Percentiles rank a stretch among this genome's conserved stretches.
phyloP scores from a whole-genome alignment of 305 asterid genomes.

The Withania somnifera region DNA sequence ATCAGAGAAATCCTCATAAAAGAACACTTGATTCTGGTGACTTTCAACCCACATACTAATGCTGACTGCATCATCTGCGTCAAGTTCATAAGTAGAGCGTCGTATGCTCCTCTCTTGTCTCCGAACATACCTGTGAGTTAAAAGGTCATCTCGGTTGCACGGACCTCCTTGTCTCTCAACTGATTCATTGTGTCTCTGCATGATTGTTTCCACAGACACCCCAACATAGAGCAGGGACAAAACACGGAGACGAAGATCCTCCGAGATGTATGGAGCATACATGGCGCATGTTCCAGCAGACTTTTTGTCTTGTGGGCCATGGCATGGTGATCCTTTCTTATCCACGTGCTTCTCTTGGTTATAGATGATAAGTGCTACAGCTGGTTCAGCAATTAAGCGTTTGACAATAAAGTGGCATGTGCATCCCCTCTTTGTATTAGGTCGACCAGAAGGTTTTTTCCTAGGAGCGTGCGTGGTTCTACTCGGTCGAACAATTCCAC shows the following conservation, averaged over 20 bases:
- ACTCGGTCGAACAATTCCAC: conserved; percentile 88
- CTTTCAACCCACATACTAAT: conserved; percentile 64
- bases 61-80: conserved; percentile 74
- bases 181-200: conserved; percentile 87
- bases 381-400: conserved; percentile 81
- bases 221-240: conserved; percentile 81
- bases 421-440: conserved; percentile 96
- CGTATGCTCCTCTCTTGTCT: conserved; percentile 86
- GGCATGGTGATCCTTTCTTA: conserved; percentile 81
- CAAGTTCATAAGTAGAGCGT: conserved; percentile 60
- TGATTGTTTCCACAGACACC: conserved; percentile 91
- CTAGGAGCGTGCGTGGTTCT: conserved; percentile 62
- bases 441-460: conserved; percentile 79
- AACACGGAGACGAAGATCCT: conserved; percentile 85
- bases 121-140: conserved; percentile 91
- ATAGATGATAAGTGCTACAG: conserved; percentile 75
- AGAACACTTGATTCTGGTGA: conserved; percentile 68
- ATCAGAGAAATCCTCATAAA: conserved; percentile 71
- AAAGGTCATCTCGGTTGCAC: conserved; percentile 80
- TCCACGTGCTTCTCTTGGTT: conserved; percentile 84
- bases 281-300: conserved; percentile 93
- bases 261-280: conserved; percentile 97
- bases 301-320: conserved; percentile 81
- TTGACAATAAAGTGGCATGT: conserved; percentile 89
- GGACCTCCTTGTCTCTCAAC: conserved; percentile 97